Evolutionary conservation across 1,284 basidiomycete species (phyloP), one percentile per base, ranked within the genome.

Genomic region (Ganoderma lingzhi): DNA sequence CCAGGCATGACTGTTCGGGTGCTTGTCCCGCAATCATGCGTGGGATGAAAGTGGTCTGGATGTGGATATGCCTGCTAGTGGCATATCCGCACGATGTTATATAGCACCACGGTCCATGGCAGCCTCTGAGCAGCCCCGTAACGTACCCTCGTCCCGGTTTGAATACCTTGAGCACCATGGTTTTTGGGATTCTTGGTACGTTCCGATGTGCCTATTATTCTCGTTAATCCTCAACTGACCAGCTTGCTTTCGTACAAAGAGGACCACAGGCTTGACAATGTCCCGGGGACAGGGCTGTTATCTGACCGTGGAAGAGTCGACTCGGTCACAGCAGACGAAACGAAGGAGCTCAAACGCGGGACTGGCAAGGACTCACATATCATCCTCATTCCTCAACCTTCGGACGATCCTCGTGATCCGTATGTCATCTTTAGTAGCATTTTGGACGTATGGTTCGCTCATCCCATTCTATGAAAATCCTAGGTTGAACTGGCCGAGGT

Each of bases 381-480:
- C 39, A 75, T 84, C n/a, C 80, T 85, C n/a, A 78, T 84, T 23
- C 84, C 84, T 19, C 84, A 85, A 72, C 84, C 83, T 6, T 83
- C 83, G 3, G 82, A 84, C 60, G 82, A 85, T 67, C 83, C 82
- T 8, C 78, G 78, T 64, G 84, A 84, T 66, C 83, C 83, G 80
- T 23, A 62, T 59, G 81, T 75, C 23, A 12, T 28, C 15, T 41
- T 19, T 2, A 30, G 23, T 1, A 23, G 14, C 3, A 0, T n/a
- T 8, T 8, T 35, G 35, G 35, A 35, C 35, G 0, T 35, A 35
- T 35, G 8, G 35, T 35, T 35, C 8, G 35, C 35, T 35, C 35
- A 35, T 35, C 23, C 23, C 23, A 23, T 23, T 1, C 35, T 1
- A 35, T 12, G 10, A 1, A n/a, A 3, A 19, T 19, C 1, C 48